Evolutionary conservation across 306 rosid genomes (phyloP).

Genomic region (Cucurbita maxima): DNA sequence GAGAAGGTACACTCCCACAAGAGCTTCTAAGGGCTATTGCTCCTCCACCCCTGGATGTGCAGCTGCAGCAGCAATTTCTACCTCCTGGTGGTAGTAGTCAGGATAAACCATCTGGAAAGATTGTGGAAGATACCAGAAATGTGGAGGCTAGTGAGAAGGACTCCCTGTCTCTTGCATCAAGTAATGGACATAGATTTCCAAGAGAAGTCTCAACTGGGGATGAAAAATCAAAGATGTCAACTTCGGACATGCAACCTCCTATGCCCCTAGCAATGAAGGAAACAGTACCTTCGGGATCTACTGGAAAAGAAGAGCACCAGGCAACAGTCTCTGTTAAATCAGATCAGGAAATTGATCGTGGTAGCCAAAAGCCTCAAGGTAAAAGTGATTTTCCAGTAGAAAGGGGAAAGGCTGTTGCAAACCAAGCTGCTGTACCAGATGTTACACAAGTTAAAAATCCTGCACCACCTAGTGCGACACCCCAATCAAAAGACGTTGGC

Average conservation of each 20-base stretch:
- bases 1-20: conserved; percentile 81
- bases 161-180: conserved; percentile 28
- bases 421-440: conserved; percentile 54
- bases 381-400: conserved; percentile 48
- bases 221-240: conserved; percentile 32
- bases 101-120: conserved; percentile 47
- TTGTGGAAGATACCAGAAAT: conserved; percentile 35
- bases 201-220: conserved; percentile 47
- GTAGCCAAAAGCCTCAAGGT: conserved; percentile 26
- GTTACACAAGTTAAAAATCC: conserved; percentile 42
- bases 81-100: conserved; percentile 45
- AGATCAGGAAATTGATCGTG: conserved; percentile 51
- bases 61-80: conserved; percentile 43
- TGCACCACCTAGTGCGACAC: conserved; percentile 32
- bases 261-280: conserved; percentile 37
- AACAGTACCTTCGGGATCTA: conserved; percentile 27
- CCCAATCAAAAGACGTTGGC: conserved; percentile 52
- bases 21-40: conserved; percentile 78
- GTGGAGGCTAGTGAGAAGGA: conserved; percentile 44
- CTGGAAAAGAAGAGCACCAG: conserved; percentile 63
- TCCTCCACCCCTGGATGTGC: conserved; percentile 84
- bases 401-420: conserved; percentile 66
- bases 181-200: conserved; percentile 31
- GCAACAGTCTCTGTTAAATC: conserved; percentile 34
- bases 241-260: conserved; percentile 35